Conservation (phyloP, 768 basidiomycete species). For the Russula compacta region DNA sequence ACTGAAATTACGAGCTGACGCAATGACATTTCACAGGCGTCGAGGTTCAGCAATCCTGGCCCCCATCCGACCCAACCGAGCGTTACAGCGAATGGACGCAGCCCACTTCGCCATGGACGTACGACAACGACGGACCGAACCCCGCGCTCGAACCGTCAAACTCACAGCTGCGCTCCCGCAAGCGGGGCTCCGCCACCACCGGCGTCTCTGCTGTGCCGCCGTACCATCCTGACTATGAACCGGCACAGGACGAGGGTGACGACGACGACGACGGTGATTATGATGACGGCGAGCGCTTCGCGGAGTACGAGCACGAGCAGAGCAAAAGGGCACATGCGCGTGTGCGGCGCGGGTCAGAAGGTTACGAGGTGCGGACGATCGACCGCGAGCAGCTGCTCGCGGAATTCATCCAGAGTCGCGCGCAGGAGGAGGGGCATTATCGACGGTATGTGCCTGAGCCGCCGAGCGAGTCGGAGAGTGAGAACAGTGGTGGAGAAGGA, state of each 20-base stretch:
- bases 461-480: constrained; percentile 26
- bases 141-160: constrained; percentile 58
- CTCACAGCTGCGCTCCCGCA: constrained; percentile 22
- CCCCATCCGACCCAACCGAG: constrained; percentile 57
- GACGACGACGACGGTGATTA: constrained; percentile 20
- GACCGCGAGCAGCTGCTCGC: constrained; percentile 57
- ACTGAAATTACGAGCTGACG: not conserved
- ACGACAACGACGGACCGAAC: constrained; percentile 67
- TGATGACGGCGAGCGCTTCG: constrained; percentile 20
- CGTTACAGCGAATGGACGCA: constrained; percentile 36
- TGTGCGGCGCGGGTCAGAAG: constrained; percentile 71
- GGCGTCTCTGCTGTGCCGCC: constrained; percentile 50
- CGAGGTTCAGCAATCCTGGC: constrained; percentile 40
- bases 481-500: not conserved
- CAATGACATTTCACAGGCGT: constrained; percentile 1
- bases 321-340: not conserved
- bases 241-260: not conserved
- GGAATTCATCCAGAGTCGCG: constrained; percentile 45
- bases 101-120: constrained; percentile 75
- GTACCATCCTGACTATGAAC: constrained; percentile 66
- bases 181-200: constrained; percentile 19
- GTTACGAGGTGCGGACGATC: constrained; percentile 60
- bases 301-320: constrained; percentile 16
- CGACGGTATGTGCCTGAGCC: constrained; percentile 57
- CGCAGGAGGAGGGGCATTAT: constrained; percentile 53